These are phyloP conservation scores for Vigna unguiculata DNA, from an alignment of 306 rosid species.

Conservation along the genomic window DNA sequence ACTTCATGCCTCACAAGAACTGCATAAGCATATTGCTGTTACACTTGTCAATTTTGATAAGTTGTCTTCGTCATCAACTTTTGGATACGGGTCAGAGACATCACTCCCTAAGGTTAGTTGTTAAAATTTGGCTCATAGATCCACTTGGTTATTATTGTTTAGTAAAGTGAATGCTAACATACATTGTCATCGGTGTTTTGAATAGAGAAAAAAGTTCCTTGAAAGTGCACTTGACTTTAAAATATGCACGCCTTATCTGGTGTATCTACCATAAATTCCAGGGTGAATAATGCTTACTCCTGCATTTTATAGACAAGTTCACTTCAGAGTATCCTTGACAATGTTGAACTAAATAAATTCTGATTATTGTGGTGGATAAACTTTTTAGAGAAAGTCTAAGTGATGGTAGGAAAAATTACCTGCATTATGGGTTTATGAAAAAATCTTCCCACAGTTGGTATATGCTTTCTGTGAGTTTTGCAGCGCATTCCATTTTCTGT, in stretches of 20 bases:
- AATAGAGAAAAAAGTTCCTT: background rate
- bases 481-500: background rate
- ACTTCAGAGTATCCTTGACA: background rate
- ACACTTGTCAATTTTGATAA: constrained; percentile 46
- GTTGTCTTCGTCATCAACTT: constrained; percentile 53
- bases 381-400: background rate
- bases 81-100: constrained; percentile 75
- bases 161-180: background rate
- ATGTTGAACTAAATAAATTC: background rate
- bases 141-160: background rate
- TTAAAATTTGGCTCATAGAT: background rate
- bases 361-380: background rate
- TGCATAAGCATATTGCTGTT: constrained; percentile 58
- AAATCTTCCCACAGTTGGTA: too few species aligned
- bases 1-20: constrained; percentile 61
- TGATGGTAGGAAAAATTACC: background rate
- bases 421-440: background rate
- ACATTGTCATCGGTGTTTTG: background rate
- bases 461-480: background rate
- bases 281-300: background rate
- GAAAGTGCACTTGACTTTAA: background rate
- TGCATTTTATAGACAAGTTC: background rate
- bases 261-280: background rate
- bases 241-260: background rate
- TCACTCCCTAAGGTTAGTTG: constrained; percentile 79